Evolutionary conservation across 208 protist species (phyloP), one percentile per base, ranked within the genome.

Genomic region (Crithidia sp.): DNA sequence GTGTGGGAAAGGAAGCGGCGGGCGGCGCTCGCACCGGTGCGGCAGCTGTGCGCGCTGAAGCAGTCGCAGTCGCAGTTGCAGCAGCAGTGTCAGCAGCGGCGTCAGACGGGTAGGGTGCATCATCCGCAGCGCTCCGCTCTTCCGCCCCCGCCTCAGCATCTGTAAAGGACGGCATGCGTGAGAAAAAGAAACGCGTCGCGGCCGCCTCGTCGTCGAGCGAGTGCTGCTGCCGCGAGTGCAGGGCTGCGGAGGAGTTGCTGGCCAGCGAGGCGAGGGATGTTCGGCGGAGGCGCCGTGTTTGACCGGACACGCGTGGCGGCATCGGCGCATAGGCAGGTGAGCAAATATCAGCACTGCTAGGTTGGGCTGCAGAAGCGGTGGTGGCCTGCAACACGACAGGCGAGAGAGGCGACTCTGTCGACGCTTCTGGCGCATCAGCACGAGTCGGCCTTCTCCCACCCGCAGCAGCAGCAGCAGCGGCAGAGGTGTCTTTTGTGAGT

Each of bases 141-240:
- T 41, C 56, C 9, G 37, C 36, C 28, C 8, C 13, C 12, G 53
- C n/a, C 7, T 47, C 45, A 1, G 43, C 37, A 13, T 40, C 53
- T 0, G 43, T 40, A 5, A 74, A 53, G 39, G 71, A 43, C 14
- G 61, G 67, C 74, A 74, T 79, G 8, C 54, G 0, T 0, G 39
- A 17, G 54, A 79, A 79, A 52, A 79, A 65, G 54, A 53, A 43
- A 4, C 45, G 67, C 8, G 62, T 58, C 14, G 62, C 52, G 12
- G 62, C 61, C 8, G 67, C 61, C 28, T 74, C 67, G 12, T 68
- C 67, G 17, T 69, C 62, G 5, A 16, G 54, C 36, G 74, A 74
- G 49, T 4, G 7, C n/a, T 10, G 12, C 3, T 53, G 43, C 3
- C 44, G 43, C 49, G 65, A 61, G 59, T n/a, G 61, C 3, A 70